These are phyloP conservation scores for Gossypium stocksii DNA, from an alignment of 345 rosid genomes.

Conservation along the genomic window DNA sequence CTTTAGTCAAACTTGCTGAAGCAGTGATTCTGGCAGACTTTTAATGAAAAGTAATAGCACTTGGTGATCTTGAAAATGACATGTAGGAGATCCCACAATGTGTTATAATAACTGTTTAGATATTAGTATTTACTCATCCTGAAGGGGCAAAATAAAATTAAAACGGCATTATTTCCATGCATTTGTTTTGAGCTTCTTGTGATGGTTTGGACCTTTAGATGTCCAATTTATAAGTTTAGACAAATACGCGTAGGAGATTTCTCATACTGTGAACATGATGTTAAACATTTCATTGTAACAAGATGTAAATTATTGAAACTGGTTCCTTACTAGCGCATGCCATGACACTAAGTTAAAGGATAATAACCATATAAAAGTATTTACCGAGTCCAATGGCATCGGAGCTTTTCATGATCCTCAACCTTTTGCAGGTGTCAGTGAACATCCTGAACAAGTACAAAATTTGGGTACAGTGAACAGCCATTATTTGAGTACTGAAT, in stretches of 20 bases:
- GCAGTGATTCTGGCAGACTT: not conserved
- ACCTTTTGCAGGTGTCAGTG: slow-evolving; percentile 49
- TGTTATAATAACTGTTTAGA: not conserved
- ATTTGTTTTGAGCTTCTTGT: not conserved
- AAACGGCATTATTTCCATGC: too few relatives aligned
- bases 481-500: not conserved
- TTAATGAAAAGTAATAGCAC: not conserved
- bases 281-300: not conserved
- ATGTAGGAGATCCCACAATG: not conserved
- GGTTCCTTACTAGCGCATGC: not conserved
- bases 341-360: not conserved
- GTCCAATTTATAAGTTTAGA: not conserved
- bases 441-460: slow-evolving; percentile 48
- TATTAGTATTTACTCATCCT: too few relatives aligned
- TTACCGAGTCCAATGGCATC: slow-evolving; percentile 71
- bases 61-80: not conserved
- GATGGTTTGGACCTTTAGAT: not conserved
- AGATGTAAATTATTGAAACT: not conserved
- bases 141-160: not conserved
- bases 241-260: not conserved
- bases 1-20: not conserved
- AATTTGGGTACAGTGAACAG: slow-evolving; percentile 3
- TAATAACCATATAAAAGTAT: not conserved
- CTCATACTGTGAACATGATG: not conserved
- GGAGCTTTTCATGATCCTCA: slow-evolving; percentile 67